Percentiles rank a stretch among this genome's conserved stretches.
Conservation (phyloP, 257 asterid species). For the Lycium barbarum region DNA sequence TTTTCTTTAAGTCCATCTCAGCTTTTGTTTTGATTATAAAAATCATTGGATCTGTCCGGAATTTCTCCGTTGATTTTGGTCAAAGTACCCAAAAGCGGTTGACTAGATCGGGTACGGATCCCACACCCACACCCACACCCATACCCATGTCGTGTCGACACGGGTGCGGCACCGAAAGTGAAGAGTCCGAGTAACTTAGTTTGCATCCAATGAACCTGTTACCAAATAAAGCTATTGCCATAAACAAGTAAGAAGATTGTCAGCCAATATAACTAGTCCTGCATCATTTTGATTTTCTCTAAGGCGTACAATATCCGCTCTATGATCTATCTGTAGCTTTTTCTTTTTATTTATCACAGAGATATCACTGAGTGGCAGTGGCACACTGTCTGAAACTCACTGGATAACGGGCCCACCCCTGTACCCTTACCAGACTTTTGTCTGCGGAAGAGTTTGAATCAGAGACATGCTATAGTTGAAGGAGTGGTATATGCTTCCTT, state of each 20-base stretch:
- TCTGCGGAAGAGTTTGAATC: background rate
- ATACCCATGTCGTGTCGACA: too few species aligned
- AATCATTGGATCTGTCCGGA: too few species aligned
- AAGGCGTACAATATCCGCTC: background rate
- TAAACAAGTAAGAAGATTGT: background rate
- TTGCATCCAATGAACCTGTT: conserved; percentile 9
- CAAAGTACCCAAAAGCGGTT: too few species aligned
- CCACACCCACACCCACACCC: too few species aligned
- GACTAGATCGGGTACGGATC: too few species aligned
- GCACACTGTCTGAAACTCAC: background rate
- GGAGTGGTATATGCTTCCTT: conserved; percentile 1
- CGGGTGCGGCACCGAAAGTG: too few species aligned
- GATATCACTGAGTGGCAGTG: background rate
- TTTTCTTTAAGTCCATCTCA: too few species aligned
- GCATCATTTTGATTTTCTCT: background rate
- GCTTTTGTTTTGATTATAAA: too few species aligned
- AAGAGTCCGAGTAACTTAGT: too few species aligned
- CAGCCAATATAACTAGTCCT: conserved; percentile 5
- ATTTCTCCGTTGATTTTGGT: too few species aligned
- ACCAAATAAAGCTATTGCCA: background rate
- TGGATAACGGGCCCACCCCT: too few species aligned
- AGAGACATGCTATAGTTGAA: background rate
- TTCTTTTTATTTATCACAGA: background rate
- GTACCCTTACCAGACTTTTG: background rate
- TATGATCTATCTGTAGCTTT: background rate